A percentile compares a stretch with the other conserved stretches of the same genome.
phyloP scores from a whole-genome alignment of 1,284 basidiomycete species.

The Earliella scabrosa region DNA sequence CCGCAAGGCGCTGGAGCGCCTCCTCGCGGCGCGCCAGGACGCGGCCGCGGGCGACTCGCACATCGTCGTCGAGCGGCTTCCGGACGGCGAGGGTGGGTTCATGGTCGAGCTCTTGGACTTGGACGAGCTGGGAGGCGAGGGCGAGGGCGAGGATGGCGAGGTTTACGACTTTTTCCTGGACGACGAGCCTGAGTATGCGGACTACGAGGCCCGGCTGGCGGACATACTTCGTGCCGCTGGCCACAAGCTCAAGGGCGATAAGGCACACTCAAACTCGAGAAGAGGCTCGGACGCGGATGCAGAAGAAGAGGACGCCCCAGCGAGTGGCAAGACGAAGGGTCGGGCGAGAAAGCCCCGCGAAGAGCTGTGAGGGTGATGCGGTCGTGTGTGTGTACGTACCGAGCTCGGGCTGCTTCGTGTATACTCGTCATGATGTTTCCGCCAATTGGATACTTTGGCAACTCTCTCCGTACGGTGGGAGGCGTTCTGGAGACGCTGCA shows the following conservation, averaged over 20 bases:
- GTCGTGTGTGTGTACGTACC: not conserved
- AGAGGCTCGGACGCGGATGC: slow-evolving; percentile 21
- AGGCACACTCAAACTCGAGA: slow-evolving; percentile 12
- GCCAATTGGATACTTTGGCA: too few relatives aligned
- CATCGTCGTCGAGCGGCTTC: slow-evolving; percentile 43
- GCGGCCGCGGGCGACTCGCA: slow-evolving; percentile 35
- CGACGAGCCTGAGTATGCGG: not conserved
- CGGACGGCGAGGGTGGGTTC: slow-evolving; percentile 54
- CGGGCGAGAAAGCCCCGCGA: slow-evolving; percentile 36
- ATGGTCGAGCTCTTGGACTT: slow-evolving; percentile 55
- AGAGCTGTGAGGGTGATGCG: slow-evolving; percentile 39
- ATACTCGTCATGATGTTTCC: not conserved
- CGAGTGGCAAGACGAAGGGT: slow-evolving; percentile 7
- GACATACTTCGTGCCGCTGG: slow-evolving; percentile 48
- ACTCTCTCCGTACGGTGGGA: too few relatives aligned
- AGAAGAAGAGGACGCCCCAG: slow-evolving; percentile 21
- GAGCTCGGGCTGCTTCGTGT: not conserved
- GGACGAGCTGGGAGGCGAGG: slow-evolving; percentile 18
- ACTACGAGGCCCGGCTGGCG: slow-evolving; percentile 34
- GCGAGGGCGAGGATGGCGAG: slow-evolving; percentile 26
- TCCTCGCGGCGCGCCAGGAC: slow-evolving; percentile 42
- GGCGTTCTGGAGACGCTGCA: too few relatives aligned
- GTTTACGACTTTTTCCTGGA: slow-evolving; percentile 5
- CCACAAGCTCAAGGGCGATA: slow-evolving; percentile 38
- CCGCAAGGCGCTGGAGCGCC: slow-evolving; percentile 41